phyloP scores from a whole-genome alignment of 2,329 filamentous ascomycete genomes.

The Aspergillus costaricaensis region DNA sequence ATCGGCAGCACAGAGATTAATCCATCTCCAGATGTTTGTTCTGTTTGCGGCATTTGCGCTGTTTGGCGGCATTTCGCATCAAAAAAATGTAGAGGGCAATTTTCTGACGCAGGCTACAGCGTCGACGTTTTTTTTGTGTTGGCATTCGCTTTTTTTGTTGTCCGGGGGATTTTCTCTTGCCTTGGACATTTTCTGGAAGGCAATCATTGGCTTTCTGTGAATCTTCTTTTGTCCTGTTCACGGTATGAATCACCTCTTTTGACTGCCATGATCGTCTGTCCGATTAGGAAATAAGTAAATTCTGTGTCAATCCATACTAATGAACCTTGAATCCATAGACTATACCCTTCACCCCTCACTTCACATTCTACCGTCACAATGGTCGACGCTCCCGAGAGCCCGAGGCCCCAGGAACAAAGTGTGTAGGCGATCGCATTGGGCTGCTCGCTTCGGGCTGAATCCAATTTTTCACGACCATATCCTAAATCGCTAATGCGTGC shows the following conservation, averaged over 20 bases:
- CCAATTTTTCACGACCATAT: slow-evolving; percentile 11
- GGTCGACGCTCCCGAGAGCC: slow-evolving; percentile 33
- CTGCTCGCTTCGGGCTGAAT: slow-evolving; percentile 20
- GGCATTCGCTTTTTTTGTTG: not conserved
- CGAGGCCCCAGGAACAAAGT: slow-evolving; percentile 36
- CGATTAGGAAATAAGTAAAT: slow-evolving; percentile 16
- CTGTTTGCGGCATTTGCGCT: slow-evolving; percentile 17
- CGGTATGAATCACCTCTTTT: not conserved
- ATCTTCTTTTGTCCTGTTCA: not conserved
- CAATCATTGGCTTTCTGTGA: not conserved
- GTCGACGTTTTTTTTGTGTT: not conserved
- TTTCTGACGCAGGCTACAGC: slow-evolving; percentile 13
- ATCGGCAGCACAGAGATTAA: not conserved
- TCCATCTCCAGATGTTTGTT: slow-evolving; percentile 14
- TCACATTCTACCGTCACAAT: slow-evolving; percentile 22
- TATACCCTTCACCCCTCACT: not conserved
- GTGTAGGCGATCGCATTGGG: slow-evolving; percentile 24
- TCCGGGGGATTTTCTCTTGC: not conserved
- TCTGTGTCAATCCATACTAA: not conserved
- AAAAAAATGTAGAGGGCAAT: slow-evolving; percentile 22
- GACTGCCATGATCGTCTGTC: not conserved
- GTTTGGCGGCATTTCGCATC: slow-evolving; percentile 10
- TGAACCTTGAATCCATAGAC: not conserved
- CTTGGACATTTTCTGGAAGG: not conserved
- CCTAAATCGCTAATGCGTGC: slow-evolving; percentile 21